Conservation (phyloP, 2,329 filamentous ascomycete species). For the Diaporthe nobilis region DNA sequence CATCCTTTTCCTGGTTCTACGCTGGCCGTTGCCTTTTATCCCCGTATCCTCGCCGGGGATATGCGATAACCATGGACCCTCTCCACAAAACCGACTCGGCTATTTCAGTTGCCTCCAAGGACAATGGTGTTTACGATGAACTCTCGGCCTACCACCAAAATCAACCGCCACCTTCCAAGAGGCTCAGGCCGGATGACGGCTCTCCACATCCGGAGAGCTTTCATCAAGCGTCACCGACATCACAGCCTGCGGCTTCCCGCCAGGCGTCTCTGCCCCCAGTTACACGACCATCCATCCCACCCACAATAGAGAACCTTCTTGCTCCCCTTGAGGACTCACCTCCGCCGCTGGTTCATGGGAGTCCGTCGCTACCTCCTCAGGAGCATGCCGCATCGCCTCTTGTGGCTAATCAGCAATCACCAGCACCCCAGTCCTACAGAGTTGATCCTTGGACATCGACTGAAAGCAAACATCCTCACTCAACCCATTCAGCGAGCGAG, state of each 20-base stretch:
- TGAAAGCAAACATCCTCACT: not conserved
- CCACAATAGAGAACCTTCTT: constrained; percentile 26
- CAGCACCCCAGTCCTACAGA: not conserved
- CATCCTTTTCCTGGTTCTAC: not conserved
- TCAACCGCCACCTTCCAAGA: constrained; percentile 11
- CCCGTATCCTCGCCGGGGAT: constrained; percentile 7
- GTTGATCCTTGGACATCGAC: not conserved
- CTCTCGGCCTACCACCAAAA: constrained; percentile 1
- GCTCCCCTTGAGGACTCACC: constrained; percentile 17
- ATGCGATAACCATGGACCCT: constrained; percentile 38
- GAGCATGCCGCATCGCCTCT: not conserved
- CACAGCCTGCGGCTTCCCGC: constrained; percentile 2
- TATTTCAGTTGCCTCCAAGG: constrained; percentile 41
- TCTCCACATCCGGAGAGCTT: not conserved
- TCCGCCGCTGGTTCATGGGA: not conserved
- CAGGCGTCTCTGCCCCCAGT: constrained; percentile 16
- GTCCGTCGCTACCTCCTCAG: not conserved
- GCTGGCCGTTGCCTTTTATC: not conserved
- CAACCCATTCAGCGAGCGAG: not conserved
- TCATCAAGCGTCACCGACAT: not conserved
- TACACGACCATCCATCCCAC: constrained; percentile 8
- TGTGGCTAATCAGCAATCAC: constrained; percentile 5
- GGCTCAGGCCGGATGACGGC: constrained; percentile 8
- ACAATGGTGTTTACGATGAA: constrained; percentile 24
- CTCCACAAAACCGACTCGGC: constrained; percentile 42